Evolutionary conservation across 805 yeast genomes (phyloP), one percentile per base, ranked within the genome.

Genomic region (Candida silvatica): DNA sequence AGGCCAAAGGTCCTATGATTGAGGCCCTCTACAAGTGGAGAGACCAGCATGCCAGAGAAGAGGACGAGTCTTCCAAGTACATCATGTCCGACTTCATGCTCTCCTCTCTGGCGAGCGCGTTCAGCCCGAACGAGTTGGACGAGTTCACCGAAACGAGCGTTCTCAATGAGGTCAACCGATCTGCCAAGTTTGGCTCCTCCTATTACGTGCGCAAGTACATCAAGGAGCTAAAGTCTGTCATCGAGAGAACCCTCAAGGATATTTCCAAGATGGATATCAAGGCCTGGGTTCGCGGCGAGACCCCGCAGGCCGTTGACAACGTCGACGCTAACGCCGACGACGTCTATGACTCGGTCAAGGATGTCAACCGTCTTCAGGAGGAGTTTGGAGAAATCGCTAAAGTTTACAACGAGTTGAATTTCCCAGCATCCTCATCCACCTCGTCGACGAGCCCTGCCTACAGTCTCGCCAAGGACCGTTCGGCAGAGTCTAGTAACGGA

Each of bases 31-130:
- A 71, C 46, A 65, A 72, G 29, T 92, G 97, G 97, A 72, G 98
- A 55, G 97, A 92, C 53, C 34, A 40, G 2, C 50, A 70, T 24
- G 97, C 97, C 2, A 68, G 94, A 43, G 45, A 61, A 26, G 68
- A 72, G 31, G 98, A 92, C 54, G 98, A 92, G 58, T 82, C 94
- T 2, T 74, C 80, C 2, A 65, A 94, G 40, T 90, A 64, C 48
- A 66, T 92, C 12, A 80, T 88, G 90, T 74, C 95, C 4, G 87
- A 85, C 49, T 92, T 80, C 46, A 54, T 80, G 11, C 51, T 92
- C 26, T 77, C 79, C 0, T 67, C 79, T 0, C 55, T 92, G 29
- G 77, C 47, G 17, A 47, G 45, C 23, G 37, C 46, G 4, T 45
- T 54, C 22, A 51, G 45, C 15, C 34, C 43, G 18, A 45, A 41